phyloP scores from a whole-genome alignment of 495 filamentous ascomycete genomes.

The Aspergillus coremiiformis region DNA sequence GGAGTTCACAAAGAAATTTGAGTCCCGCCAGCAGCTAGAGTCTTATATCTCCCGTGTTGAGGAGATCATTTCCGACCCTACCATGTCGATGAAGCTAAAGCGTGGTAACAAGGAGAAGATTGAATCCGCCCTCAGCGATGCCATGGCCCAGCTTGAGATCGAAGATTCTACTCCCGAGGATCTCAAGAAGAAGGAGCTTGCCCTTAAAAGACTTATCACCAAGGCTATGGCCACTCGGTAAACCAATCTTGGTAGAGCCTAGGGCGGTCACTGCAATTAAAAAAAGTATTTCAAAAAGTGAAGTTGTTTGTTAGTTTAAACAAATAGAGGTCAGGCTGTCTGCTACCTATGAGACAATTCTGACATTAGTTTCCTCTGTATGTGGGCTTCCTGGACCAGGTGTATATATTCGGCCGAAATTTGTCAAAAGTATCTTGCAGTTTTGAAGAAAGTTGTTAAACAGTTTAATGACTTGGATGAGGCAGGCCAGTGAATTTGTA shows the following conservation, averaged over 20 bases:
- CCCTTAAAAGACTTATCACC: slow-evolving; percentile 93
- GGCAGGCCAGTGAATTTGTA: slow-evolving; percentile 1
- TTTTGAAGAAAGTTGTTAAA: slow-evolving; percentile 31
- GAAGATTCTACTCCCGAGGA: slow-evolving; percentile 88
- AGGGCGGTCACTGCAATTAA: background rate
- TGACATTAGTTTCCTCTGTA: background rate
- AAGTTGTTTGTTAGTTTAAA: background rate
- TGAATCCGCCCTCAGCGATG: slow-evolving; percentile 80
- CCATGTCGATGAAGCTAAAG: slow-evolving; percentile 95
- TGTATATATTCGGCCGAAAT: slow-evolving; percentile 7
- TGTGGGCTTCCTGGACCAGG: background rate
- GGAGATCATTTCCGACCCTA: slow-evolving; percentile 95
- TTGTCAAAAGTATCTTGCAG: slow-evolving; percentile 32
- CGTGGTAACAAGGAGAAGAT: slow-evolving; percentile 99
- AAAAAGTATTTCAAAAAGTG: background rate
- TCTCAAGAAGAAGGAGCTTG: slow-evolving; percentile 99
- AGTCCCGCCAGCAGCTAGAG: slow-evolving; percentile 97
- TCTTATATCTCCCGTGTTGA: slow-evolving; percentile 98
- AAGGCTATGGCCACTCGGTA: slow-evolving; percentile 92
- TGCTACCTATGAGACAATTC: slow-evolving; percentile 3
- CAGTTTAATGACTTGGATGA: slow-evolving; percentile 36
- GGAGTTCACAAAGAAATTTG: slow-evolving; percentile 98
- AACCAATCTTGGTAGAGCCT: slow-evolving; percentile 21
- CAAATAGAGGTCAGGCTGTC: slow-evolving; percentile 5
- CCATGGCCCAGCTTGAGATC: slow-evolving; percentile 80